A percentile compares a stretch with the other conserved stretches of the same genome.
These are phyloP conservation scores for Sporothrix humicola DNA, from an alignment of 2,329 filamentous ascomycete genomes.

Conservation along the genomic window DNA sequence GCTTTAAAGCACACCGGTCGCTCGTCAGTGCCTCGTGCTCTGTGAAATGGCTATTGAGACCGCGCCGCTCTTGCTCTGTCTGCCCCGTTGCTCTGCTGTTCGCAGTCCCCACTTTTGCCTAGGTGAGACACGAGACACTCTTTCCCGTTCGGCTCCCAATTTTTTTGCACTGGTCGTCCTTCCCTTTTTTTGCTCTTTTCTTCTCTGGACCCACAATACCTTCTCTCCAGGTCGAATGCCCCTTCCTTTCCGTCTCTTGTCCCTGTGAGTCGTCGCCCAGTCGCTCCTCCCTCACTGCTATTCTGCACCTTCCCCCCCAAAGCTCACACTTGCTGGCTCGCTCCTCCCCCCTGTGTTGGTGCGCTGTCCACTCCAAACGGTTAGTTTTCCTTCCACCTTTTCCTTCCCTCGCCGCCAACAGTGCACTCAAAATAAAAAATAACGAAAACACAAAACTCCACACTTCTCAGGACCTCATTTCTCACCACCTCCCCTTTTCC, in stretches of 20 bases:
- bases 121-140: slow-evolving; percentile 34
- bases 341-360: slow-evolving; percentile 13
- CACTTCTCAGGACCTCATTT: slow-evolving; percentile 16
- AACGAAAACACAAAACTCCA: slow-evolving; percentile 28
- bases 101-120: slow-evolving; percentile 20
- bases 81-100: slow-evolving; percentile 7
- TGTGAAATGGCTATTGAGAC: neutral
- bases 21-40: neutral
- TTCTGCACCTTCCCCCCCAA: neutral
- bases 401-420: slow-evolving; percentile 26
- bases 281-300: neutral
- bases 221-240: neutral
- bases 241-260: neutral
- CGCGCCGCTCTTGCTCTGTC: neutral
- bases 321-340: neutral
- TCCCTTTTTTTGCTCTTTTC: slow-evolving; percentile 27
- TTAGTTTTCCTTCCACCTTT: slow-evolving; percentile 32
- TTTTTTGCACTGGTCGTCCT: slow-evolving; percentile 16
- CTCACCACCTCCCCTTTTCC: slow-evolving; percentile 28
- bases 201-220: neutral
- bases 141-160: slow-evolving; percentile 30
- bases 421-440: slow-evolving; percentile 23
- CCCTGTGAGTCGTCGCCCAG: slow-evolving; percentile 20
- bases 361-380: slow-evolving; percentile 6
- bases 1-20: neutral